These are phyloP conservation scores for Backusella luteola DNA, from an alignment of 192 early-diverging fungal genomes.

Conservation along the genomic window DNA sequence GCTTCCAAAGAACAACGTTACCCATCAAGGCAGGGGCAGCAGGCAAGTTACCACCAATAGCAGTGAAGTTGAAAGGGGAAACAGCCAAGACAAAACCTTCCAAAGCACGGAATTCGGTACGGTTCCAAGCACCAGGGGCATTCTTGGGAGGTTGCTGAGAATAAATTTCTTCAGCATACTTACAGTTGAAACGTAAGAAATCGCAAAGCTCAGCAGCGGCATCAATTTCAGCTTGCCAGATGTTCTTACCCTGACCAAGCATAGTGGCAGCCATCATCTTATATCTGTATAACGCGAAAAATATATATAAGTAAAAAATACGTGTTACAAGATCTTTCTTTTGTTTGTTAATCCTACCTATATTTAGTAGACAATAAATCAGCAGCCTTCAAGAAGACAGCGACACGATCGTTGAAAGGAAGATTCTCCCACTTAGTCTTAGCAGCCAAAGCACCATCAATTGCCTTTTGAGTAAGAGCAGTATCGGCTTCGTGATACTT, in stretches of 20 bases:
- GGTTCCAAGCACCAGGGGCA: conserved; percentile 85
- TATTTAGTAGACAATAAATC: conserved; percentile 90
- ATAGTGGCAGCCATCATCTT: conserved; percentile 93
- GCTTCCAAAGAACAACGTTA: conserved; percentile 98
- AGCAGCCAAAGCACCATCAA: conserved; percentile 80
- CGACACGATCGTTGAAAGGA: conserved; percentile 91
- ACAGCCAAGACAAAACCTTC: conserved; percentile 99
- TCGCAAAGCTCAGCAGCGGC: conserved; percentile 93
- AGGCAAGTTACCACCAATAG: conserved; percentile 95
- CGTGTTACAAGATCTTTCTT: background rate
- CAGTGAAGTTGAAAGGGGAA: conserved; percentile 99
- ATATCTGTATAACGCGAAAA: conserved; percentile 30
- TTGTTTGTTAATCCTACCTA: conserved; percentile 51
- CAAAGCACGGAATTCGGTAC: conserved; percentile 91
- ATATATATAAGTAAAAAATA: conserved; percentile 22
- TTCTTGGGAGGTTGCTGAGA: conserved; percentile 90
- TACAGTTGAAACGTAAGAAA: conserved; percentile 94
- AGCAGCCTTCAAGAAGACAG: conserved; percentile 98
- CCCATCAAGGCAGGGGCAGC: conserved; percentile 96
- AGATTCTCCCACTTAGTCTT: conserved; percentile 90
- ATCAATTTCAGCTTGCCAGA: conserved; percentile 99
- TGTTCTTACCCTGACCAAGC: conserved; percentile 98
- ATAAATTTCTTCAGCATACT: conserved; percentile 94
- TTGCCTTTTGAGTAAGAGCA: conserved; percentile 61
- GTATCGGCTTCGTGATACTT: conserved; percentile 83